These are phyloP conservation scores for Pyrus communis DNA, from an alignment of 306 rosid genomes.

Conservation along the genomic window DNA sequence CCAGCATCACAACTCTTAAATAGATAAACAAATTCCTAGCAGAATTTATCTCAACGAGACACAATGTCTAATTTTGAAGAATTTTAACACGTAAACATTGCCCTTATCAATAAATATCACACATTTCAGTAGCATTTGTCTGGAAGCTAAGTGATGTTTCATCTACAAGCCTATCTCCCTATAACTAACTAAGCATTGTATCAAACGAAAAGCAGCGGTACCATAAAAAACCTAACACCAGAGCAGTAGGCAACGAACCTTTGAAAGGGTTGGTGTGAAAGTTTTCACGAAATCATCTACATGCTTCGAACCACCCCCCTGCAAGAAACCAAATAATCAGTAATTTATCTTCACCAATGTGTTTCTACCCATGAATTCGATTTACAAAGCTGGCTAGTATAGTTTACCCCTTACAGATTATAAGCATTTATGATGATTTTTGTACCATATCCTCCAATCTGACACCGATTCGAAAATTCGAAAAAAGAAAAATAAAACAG, in stretches of 20 bases:
- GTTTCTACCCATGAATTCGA: background rate
- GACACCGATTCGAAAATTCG: too few species aligned
- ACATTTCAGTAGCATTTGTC: too few species aligned
- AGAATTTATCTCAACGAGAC: background rate
- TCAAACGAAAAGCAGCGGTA: background rate
- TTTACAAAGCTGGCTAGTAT: background rate
- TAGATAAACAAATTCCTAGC: background rate
- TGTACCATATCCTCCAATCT: conserved; percentile 24
- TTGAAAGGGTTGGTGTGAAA: conserved; percentile 62
- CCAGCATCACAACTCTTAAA: background rate
- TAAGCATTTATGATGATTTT: background rate
- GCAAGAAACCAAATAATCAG: conserved; percentile 19
- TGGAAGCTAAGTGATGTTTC: too few species aligned
- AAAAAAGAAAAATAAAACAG: background rate
- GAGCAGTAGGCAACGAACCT: conserved; percentile 56
- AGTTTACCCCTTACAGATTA: conserved; percentile 38
- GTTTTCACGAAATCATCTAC: conserved; percentile 56
- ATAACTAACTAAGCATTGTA: background rate
- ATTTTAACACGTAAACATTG: background rate
- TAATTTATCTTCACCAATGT: conserved; percentile 4
- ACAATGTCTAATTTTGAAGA: background rate
- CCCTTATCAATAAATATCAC: background rate
- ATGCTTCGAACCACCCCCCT: conserved; percentile 57
- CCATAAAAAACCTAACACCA: conserved; percentile 19
- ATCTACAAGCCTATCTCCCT: too few species aligned